Evolutionary conservation across 805 yeast genomes (phyloP), one percentile per base, ranked within the genome.

Genomic region (Yarrowia sp.): DNA sequence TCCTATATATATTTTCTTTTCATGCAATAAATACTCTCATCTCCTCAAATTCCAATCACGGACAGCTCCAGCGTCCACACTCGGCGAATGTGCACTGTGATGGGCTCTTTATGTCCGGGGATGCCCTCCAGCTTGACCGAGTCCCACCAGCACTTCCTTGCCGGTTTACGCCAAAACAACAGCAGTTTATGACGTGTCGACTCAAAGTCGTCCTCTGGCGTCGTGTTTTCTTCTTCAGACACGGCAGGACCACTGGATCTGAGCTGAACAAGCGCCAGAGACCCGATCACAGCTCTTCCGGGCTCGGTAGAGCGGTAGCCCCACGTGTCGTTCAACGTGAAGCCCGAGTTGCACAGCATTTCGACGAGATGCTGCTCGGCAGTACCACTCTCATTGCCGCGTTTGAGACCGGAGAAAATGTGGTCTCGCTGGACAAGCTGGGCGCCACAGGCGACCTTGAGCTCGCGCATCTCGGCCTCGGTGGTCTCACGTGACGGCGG

Each of bases 121-220:
- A 76, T 66, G 1, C 73, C 75, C 5, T 75, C 75, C 15, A 79
- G 74, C 18, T 72, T 76, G 11, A 74, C 61, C 66, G 77, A 77
- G 50, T 84, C 86, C 99, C 99, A 95, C 99, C 99, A 95, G 78
- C 99, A 95, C 74, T 95, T 95, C 73, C 98, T 83, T 1, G 99
- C 99, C 0, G 99, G 99, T 74, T 95, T 95, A 68, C 96, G 83
- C 98, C 99, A 95, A 73, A 95, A 95, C 62, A 95, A 78, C 41
- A 95, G 79, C 61, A 95, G 81, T 75, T 95, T 95, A 57, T 78
- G 80, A 3, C 79, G 72, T 35, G 78, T 75, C 11, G 75, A 69
- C 45, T 72, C 63, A 10, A 66, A 32, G 47, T 61, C 57, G 39
- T 61, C 65, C 14, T 61, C 48, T 3, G 41, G 43, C 28, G 18